Evolutionary conservation across 768 basidiomycete genomes (phyloP).

Genomic region (Gymnopilus junonius): DNA sequence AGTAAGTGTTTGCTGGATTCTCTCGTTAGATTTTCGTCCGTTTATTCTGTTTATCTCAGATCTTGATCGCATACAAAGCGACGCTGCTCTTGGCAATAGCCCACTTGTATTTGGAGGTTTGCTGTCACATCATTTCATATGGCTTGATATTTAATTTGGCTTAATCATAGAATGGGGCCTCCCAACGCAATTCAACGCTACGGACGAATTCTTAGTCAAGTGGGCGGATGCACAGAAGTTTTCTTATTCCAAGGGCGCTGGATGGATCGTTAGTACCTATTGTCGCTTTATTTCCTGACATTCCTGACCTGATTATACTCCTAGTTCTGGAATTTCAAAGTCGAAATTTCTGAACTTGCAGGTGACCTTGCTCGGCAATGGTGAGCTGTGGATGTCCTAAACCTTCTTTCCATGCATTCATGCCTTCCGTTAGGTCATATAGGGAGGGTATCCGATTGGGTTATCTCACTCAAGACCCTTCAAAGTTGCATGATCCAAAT

Average conservation of each 20-base stretch:
- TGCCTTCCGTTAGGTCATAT: constrained; percentile 61
- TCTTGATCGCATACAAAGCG: constrained; percentile 53
- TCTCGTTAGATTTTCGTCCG: no score
- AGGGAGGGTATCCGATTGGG: constrained; percentile 60
- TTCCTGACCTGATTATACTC: constrained; percentile 33
- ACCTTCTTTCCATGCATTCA: background rate
- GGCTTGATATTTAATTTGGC: background rate
- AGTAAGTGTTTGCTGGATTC: no score
- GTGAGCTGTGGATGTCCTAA: constrained; percentile 38
- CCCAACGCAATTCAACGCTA: constrained; percentile 65
- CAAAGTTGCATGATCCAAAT: constrained; percentile 53
- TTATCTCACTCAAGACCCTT: constrained; percentile 68
- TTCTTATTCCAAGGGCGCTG: constrained; percentile 59
- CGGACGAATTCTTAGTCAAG: constrained; percentile 60
- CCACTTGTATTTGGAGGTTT: constrained; percentile 47
- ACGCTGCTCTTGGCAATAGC: constrained; percentile 39
- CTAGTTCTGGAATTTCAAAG: constrained; percentile 61
- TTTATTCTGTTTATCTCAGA: no score
- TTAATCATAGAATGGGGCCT: constrained; percentile 48
- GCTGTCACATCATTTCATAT: background rate
- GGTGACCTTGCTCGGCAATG: constrained; percentile 65
- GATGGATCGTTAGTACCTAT: constrained; percentile 62
- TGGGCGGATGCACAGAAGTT: constrained; percentile 82
- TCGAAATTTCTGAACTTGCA: constrained; percentile 57
- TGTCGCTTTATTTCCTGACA: background rate